A percentile compares a stretch with the other conserved stretches of the same genome.
Conservation (phyloP, 2,329 filamentous ascomycete genomes). For the Fusarium aywerte region DNA sequence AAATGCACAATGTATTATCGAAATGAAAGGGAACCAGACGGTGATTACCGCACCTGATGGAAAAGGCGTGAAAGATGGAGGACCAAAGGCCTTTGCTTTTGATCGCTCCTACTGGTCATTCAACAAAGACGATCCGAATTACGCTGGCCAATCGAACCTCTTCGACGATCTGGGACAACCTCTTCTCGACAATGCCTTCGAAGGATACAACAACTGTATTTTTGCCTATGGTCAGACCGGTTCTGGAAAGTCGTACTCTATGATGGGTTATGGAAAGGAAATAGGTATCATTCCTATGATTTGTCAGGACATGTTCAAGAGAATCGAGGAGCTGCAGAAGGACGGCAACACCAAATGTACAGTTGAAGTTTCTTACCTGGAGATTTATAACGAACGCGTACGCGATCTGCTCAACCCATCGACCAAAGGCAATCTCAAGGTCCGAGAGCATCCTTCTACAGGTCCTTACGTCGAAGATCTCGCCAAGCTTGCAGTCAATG, state of each 20-base stretch:
- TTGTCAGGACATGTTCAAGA: conserved; percentile 96
- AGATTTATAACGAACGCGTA: conserved; percentile 99
- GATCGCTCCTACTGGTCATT: conserved; percentile 99
- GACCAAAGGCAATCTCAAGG: conserved; percentile 96
- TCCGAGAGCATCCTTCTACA: conserved; percentile 96
- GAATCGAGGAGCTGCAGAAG: conserved; percentile 76
- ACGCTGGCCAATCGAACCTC: conserved; percentile 89
- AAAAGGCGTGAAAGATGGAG: conserved; percentile 77
- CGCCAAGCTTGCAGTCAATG: conserved; percentile 91
- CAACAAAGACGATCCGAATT: conserved; percentile 80
- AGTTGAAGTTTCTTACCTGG: conserved; percentile 96
- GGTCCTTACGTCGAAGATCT: conserved; percentile 98
- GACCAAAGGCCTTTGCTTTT: conserved; percentile 90
- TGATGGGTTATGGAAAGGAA: conserved; percentile 99
- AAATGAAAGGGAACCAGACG: conserved; percentile 95
- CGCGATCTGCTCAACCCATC: conserved; percentile 94
- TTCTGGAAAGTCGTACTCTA: conserved; percentile 98
- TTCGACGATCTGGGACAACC: conserved; percentile 90
- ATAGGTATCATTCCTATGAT: conserved; percentile 96
- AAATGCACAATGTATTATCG: conserved; percentile 93
- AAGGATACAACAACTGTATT: conserved; percentile 99
- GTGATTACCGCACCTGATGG: conserved; percentile 77
- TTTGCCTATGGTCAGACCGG: conserved; percentile 99
- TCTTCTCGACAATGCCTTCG: conserved; percentile 95
- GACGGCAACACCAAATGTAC: conserved; percentile 87